These are phyloP conservation scores for Penicillium sp. DNA, from an alignment of 2,329 filamentous ascomycete species.

Conservation along the genomic window DNA sequence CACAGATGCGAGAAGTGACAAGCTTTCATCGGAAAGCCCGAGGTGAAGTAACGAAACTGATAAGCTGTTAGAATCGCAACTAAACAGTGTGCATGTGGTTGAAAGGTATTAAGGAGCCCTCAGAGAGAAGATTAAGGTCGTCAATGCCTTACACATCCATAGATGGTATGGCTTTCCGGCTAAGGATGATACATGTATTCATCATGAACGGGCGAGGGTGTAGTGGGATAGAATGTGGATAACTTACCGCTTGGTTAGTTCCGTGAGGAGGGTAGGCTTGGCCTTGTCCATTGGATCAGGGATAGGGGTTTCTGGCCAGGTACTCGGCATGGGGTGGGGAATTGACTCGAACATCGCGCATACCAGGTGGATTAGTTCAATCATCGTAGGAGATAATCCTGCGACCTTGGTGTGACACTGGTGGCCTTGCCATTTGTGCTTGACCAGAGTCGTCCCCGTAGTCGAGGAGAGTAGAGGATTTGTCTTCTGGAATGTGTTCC, in stretches of 20 bases:
- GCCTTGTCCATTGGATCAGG: neutral
- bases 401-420: constrained; percentile 18
- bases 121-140: constrained; percentile 44
- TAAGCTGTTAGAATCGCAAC: neutral
- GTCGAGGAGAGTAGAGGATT: constrained; percentile 38
- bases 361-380: constrained; percentile 13
- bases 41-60: neutral
- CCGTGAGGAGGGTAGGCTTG: no score
- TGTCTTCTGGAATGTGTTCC: neutral
- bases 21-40: neutral
- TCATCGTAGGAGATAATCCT: constrained; percentile 34
- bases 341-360: neutral
- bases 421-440: neutral
- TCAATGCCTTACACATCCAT: constrained; percentile 35
- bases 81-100: neutral
- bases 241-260: constrained; percentile 8
- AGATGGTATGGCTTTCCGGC: constrained; percentile 54
- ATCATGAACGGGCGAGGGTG: constrained; percentile 51
- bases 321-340: neutral
- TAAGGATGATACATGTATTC: constrained; percentile 94
- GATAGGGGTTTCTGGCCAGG: neutral
- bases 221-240: constrained; percentile 1
- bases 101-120: constrained; percentile 2
- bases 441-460: constrained; percentile 30
- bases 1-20: neutral